Evolutionary conservation across 1,284 basidiomycete genomes (phyloP).

Genomic region (Melampsora abietis-canadensis): DNA sequence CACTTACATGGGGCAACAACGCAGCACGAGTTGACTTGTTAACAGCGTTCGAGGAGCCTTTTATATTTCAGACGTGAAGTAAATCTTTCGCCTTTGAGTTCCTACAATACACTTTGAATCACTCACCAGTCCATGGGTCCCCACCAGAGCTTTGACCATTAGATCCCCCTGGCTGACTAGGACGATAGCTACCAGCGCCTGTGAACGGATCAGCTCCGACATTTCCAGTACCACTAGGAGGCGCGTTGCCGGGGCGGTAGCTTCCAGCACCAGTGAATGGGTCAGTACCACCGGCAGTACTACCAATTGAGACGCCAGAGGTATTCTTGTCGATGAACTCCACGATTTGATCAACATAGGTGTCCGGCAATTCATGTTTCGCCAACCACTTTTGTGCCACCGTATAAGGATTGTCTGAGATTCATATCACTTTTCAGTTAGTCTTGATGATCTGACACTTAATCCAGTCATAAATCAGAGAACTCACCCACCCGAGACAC

Average conservation of each 20-base stretch:
- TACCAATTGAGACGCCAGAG: conserved; percentile 56
- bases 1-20: conserved; percentile 21
- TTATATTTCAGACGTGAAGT: neutral
- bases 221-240: neutral
- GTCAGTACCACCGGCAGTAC: conserved; percentile 22
- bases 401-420: conserved; percentile 79
- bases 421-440: neutral
- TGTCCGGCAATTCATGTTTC: conserved; percentile 74
- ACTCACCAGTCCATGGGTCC: conserved; percentile 11
- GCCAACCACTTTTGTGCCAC: conserved; percentile 87
- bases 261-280: conserved; percentile 33
- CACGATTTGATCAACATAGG: conserved; percentile 86
- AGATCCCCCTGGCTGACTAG: neutral
- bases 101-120: neutral
- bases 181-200: conserved; percentile 26
- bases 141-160: neutral
- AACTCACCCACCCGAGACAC: conserved; percentile 66
- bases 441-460: neutral
- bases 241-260: conserved; percentile 14
- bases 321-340: conserved; percentile 92
- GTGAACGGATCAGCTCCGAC: conserved; percentile 35
- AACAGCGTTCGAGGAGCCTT: neutral
- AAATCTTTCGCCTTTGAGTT: neutral
- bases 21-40: neutral
- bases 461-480: neutral